Evolutionary conservation across 179 eudicot species (phyloP), one percentile per base, ranked within the genome.

Genomic region (Vitellaria paradoxa): DNA sequence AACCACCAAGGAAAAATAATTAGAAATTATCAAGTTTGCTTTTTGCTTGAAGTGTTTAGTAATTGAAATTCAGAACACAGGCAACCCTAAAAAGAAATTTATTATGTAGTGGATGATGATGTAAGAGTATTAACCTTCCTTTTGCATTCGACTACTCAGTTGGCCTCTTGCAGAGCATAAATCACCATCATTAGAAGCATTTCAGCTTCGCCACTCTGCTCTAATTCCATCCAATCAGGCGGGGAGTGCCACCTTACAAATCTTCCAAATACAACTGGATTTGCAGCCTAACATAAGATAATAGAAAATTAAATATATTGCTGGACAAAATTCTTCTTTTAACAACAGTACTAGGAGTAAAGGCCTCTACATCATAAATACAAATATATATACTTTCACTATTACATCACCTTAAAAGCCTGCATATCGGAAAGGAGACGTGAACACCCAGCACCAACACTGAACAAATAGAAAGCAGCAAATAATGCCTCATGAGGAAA

Each of bases 211-310:
- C 65, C 61, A 68, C 52, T 78, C 55, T 84, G 84, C 46, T 87
- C 95, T 17, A 56, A 68, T 84, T 89, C 93, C 66, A 80, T 85
- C 98, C 98, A 95, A 87, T 95, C 97, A 81, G 97, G 97, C 53
- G 99, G 99, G 77, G 99, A 95, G 80, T 95, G 99, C 98, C 99
- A 95, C 84, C 99, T 91, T 42, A 95, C 93, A 63, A 95, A 87
- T 95, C 99, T 84, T 95, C 99, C 78, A 95, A 90, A 86, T 89
- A 84, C 98, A 95, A 76, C 99, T 82, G 98, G 97, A 79, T 95
- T 93, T 82, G 99, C 99, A 69, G 99, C 99, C 99, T 95, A 81
- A 78, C 69, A 86, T 24, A 59, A 30, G 70, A 69, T 61, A 30
- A 71, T 73, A 24, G 61, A 66, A 45, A 42, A 15, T 60, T 49